Evolutionary conservation across 179 eudicot species (phyloP).

Genomic region (Spergularia azorica): DNA sequence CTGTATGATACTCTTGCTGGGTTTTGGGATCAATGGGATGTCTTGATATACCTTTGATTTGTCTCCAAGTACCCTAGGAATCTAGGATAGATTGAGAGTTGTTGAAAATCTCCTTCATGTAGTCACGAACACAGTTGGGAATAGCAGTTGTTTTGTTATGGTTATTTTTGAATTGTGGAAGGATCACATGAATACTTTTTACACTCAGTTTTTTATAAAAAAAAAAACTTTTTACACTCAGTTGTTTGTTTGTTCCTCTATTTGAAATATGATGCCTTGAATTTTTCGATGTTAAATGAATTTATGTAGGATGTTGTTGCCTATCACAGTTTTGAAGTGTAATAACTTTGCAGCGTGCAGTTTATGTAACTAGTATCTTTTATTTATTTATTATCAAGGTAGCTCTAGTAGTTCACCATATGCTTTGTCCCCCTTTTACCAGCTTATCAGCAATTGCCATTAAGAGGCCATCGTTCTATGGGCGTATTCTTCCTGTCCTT

Average conservation of each 20-base stretch:
- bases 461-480: constrained; percentile 93
- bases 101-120: neutral
- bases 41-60: neutral
- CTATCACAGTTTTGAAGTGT: constrained; percentile 8
- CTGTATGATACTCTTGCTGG: neutral
- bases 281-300: neutral
- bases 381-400: neutral
- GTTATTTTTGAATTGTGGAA: too few species aligned
- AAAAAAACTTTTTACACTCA: neutral
- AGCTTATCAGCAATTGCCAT: constrained; percentile 86
- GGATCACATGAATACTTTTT: neutral
- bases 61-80: neutral
- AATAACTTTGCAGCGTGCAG: neutral
- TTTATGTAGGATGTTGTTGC: neutral
- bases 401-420: constrained; percentile 16
- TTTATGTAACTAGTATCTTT: constrained; percentile 1
- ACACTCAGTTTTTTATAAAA: neutral
- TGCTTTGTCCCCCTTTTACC: constrained; percentile 22
- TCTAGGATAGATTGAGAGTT: neutral
- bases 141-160: neutral
- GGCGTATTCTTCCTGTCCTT: constrained; percentile 92
- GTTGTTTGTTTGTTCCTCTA: neutral
- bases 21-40: neutral
- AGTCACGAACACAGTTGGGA: neutral
- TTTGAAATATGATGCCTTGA: neutral